Conservation (phyloP, 805 yeast species). For the Ogataea wickerhamii region DNA sequence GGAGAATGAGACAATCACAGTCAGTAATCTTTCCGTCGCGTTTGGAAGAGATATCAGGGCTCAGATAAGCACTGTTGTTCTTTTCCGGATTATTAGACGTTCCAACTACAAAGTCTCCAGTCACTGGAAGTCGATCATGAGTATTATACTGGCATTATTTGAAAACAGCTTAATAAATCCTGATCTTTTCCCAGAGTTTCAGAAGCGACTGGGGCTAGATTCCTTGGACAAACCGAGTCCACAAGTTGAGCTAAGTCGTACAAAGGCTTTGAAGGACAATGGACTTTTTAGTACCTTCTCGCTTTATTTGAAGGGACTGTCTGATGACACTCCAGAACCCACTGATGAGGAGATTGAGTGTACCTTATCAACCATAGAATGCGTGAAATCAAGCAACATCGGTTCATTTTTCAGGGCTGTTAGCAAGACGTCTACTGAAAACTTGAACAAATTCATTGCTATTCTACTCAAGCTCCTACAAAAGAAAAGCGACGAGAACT, state of each 20-base stretch:
- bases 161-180: constrained; percentile 72
- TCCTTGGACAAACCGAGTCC: constrained; percentile 63
- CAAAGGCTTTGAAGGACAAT: constrained; percentile 62
- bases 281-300: constrained; percentile 90
- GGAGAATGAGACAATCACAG: constrained; percentile 58
- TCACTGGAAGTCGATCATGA: constrained; percentile 58
- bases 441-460: constrained; percentile 34
- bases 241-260: constrained; percentile 57
- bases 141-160: constrained; percentile 59
- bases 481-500: constrained; percentile 24
- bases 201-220: constrained; percentile 49
- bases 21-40: constrained; percentile 75
- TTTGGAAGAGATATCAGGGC: constrained; percentile 91
- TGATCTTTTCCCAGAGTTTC: constrained; percentile 60
- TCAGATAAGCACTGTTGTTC: constrained; percentile 80
- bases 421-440: constrained; percentile 34
- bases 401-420: constrained; percentile 52
- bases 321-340: constrained; percentile 88
- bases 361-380: constrained; percentile 77
- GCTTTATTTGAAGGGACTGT: constrained; percentile 81
- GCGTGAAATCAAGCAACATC: constrained; percentile 69
- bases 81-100: constrained; percentile 71
- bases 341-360: constrained; percentile 88
- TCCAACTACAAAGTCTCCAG: constrained; percentile 46
- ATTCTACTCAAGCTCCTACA: constrained; percentile 35